Base-by-base conservation (phyloP, 352 stramenopile genomes). In the Aphanomyces astaci region DNA sequence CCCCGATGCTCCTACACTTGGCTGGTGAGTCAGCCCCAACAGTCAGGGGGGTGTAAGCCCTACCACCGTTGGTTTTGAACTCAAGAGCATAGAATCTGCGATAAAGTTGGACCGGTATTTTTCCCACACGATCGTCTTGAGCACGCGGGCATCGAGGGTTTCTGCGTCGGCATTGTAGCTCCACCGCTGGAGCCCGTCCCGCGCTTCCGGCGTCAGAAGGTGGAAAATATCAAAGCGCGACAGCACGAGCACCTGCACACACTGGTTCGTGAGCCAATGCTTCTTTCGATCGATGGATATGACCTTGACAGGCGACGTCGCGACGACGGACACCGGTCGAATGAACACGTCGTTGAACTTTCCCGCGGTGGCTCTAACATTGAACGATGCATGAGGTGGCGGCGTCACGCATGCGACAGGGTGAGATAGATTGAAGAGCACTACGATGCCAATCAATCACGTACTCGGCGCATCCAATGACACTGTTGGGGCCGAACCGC, bases 141-240 rank as follows among this genome's bases (percentile, higher is more conserved):
- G 65, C 1, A 83, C 82, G 2, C 84, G 81, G 40, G 76, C 87
- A 60, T 87, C 76, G 48, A 92, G 80, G 49, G 78, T 89, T 60
- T 90, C 84, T 32, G 75, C 74, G 7, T 82, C 76, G 32, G 78
- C 84, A 15, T 80, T 78, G 9, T 75, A 73, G 4, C 81, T 82
- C 0, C 81, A 89, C 9, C 78, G 79, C 70, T 90, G 84, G 1
- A 92, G 75, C 63, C 82, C 90, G 31, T 75, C 80, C 0, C 82
- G 81, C 31, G 84, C 83, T 55, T 85, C 78, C 1, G 81, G 57
- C 5, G 82, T 87, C 78, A 73, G 88, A 17, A 93, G 72, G 62
- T 93, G 85, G 60, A 93, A 93, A 10, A 91, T 90, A 45, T 93
- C 82, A 59, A 91, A 93, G 27, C 85, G 78, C 25, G 85, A 93